Base-by-base conservation (phyloP, 768 basidiomycete genomes). In the Tubosaeta brunneosetosa region DNA sequence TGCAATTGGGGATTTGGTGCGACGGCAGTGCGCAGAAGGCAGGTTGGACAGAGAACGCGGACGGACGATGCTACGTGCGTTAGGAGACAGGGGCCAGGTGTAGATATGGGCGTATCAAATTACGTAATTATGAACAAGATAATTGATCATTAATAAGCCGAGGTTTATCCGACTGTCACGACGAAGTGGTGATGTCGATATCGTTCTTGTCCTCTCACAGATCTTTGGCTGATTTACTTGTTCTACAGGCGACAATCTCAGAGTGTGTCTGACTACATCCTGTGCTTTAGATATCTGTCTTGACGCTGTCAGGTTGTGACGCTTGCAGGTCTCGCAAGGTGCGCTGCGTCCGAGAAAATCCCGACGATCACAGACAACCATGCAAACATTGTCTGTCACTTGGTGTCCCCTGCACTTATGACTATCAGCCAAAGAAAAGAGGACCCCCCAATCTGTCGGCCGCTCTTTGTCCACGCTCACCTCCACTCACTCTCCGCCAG, bases 371-470 rank as follows among this genome's bases (percentile, higher is more conserved):
- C 10, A 86, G 85, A 68, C 83, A 83, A 57, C 77, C 86, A 8
- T 93, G 91, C 86, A 92, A 89, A 66, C 91, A 93, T 65, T 94
- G 91, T 66, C 76, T 86, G 59, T 79, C 86, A 1, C 81, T 94
- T 46, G 86, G 83, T 17, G 87, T 93, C 45, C 80, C 84, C 6
- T 94, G 93, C 68, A 92, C 88, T 1, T 95, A 94, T 60, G 88
- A 91, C 64, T 94, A 94, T 66, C 88, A 90, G 66, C 93, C 93
- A 17, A 93, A 93, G 77, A 94, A 94, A 70, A 77, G 93, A 51
- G 93, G 93, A 0, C 93, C 93, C 3, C 93, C 92, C 2, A 94
- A 94, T 69, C 76, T 93, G 88, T 94, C 70, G 70, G 84, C 65
- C 27, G 9, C 40, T 50, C 42, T 26, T 22, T 17, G 33, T 32